Evolutionary conservation across 345 rosid species (phyloP).

Genomic region (Gynandropsis gynandra): DNA sequence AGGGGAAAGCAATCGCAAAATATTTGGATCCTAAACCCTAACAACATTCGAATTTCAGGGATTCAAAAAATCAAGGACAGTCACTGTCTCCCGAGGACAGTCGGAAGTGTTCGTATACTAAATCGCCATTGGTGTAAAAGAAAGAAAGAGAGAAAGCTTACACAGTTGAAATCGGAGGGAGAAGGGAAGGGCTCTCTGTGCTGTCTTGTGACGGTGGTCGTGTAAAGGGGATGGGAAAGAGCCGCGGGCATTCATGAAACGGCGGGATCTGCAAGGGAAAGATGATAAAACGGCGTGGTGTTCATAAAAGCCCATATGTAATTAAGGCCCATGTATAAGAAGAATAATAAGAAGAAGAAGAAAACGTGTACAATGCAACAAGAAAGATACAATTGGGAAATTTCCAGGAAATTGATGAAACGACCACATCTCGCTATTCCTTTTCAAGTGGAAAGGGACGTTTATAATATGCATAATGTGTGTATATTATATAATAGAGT

Average conservation of each 20-base stretch:
- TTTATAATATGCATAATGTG: constrained; percentile 1
- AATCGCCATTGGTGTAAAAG: background rate
- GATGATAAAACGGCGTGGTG: background rate
- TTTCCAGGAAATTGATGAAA: constrained; percentile 25
- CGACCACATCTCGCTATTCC: constrained; percentile 1
- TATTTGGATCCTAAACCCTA: too few relatives aligned
- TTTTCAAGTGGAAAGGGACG: constrained; percentile 16
- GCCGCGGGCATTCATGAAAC: too few relatives aligned
- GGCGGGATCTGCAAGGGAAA: background rate
- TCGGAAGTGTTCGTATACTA: background rate
- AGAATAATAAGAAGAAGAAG: constrained; percentile 3
- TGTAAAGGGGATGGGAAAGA: background rate
- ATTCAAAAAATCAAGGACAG: too few relatives aligned
- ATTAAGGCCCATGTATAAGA: background rate
- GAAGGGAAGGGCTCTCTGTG: too few relatives aligned
- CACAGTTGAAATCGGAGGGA: constrained; percentile 22
- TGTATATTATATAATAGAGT: constrained; percentile 10
- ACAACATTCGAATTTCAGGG: too few relatives aligned
- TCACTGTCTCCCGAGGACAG: background rate
- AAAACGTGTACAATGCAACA: background rate
- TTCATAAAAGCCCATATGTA: too few relatives aligned
- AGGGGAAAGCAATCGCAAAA: too few relatives aligned
- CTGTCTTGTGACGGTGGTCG: too few relatives aligned
- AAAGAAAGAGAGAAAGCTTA: constrained; percentile 16
- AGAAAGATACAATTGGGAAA: constrained; percentile 15